Base-by-base conservation (phyloP, 2,329 filamentous ascomycete species). In the Lasiodiplodia sp. region DNA sequence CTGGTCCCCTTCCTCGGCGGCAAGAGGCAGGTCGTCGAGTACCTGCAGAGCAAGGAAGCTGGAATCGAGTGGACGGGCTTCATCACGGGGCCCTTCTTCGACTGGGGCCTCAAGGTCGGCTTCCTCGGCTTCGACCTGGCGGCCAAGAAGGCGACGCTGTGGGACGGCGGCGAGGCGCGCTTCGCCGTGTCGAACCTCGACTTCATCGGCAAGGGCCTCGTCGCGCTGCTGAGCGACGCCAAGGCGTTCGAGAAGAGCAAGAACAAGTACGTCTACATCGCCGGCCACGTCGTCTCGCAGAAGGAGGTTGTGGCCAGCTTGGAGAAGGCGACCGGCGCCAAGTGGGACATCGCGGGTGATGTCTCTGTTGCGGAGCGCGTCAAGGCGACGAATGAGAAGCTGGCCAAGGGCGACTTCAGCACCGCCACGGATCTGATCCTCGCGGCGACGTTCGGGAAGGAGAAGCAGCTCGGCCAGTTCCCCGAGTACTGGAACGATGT, bases 1-100 rank as follows among this genome's bases (percentile, higher is more conserved):
- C 70, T 80, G 1, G 81, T 90, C 0, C 84, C 87, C 1, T 73
- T 88, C 1, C 89, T 87, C 69, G 76, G 74, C 11, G 76, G 76
- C 69, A 91, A 91, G 71, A 71, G 75, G 10, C 72, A 69, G 21
- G 72, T 79, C 3, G 74, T 87, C 11, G 83, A 88, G 40, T 88
- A 89, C 69, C 79, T 90, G 28, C 81, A 84, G 70, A 77, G 77
- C 25, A 84, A 72, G 78, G 79, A 72, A 76, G 79, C 49, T 75
- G 40, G 21, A 0, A 16, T 91, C 70, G 84, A 80, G 34, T 91
- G 89, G 88, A 90, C 87, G 1, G 38, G 44, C 44, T 74, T 91
- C 16, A 83, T 87, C 3, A 86, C 81, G 7, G 87, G 88, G 0
- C 79, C 85, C 2, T 88, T 91, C 75, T 89, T 91, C 74, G 89